Evolutionary conservation across 192 early-diverging fungal genomes (phyloP).

Genomic region (Pilaira anomala): DNA sequence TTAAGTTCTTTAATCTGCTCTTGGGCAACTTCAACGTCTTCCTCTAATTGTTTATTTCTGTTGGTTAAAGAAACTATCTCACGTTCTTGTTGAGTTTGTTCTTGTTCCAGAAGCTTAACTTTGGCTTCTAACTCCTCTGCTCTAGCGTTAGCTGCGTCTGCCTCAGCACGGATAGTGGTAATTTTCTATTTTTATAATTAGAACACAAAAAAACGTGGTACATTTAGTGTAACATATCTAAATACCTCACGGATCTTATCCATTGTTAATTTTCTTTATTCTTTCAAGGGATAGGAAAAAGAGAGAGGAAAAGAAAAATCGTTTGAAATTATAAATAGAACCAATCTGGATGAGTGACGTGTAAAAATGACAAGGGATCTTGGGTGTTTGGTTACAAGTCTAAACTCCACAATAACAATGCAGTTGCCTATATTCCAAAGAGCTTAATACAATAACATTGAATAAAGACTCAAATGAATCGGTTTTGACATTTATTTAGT

Average conservation of each 20-base stretch:
- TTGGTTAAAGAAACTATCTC: slow-evolving; percentile 69
- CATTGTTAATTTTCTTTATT: slow-evolving; percentile 1
- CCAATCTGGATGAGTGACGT: no score
- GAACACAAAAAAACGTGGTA: no score
- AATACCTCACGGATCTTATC: slow-evolving; percentile 21
- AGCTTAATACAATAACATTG: no score
- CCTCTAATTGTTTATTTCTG: slow-evolving; percentile 41
- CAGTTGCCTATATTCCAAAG: no score
- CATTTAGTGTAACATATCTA: neutral
- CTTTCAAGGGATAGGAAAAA: neutral
- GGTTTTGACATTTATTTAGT: no score
- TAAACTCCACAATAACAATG: no score
- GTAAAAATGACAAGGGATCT: no score
- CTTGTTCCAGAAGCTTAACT: slow-evolving; percentile 51
- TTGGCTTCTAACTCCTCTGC: slow-evolving; percentile 56
- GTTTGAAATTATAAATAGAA: neutral
- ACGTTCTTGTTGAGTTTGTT: slow-evolving; percentile 62
- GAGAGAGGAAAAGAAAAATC: neutral
- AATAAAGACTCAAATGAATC: no score
- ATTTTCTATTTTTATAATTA: slow-evolving; percentile 56
- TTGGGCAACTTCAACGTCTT: slow-evolving; percentile 36
- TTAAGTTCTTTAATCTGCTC: slow-evolving; percentile 32
- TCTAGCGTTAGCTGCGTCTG: slow-evolving; percentile 56
- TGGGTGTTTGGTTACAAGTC: no score
- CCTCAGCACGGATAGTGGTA: slow-evolving; percentile 55